phyloP scores from a whole-genome alignment of 1,284 basidiomycete species.

The Microbotryum violaceum region DNA sequence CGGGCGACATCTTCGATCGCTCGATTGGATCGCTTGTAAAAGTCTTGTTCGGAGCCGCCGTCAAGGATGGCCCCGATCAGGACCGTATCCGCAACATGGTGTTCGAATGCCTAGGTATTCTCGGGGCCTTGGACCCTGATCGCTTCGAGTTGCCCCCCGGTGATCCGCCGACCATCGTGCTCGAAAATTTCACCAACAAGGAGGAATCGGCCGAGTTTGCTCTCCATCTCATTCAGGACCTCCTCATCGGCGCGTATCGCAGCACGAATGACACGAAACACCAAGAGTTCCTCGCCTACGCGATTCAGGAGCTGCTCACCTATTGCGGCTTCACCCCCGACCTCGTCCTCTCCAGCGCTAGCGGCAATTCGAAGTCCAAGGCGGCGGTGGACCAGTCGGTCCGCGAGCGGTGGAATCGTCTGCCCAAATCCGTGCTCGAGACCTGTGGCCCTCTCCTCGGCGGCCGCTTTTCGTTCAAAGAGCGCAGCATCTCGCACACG shows the following conservation, averaged over 20 bases:
- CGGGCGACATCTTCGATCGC: constrained; percentile 79
- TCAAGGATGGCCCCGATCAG: constrained; percentile 57
- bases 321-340: constrained; percentile 78
- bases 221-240: constrained; percentile 72
- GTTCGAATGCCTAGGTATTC: constrained; percentile 85
- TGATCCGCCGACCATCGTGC: constrained; percentile 62
- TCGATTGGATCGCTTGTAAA: constrained; percentile 63
- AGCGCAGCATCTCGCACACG: constrained; percentile 42
- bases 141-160: constrained; percentile 63
- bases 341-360: constrained; percentile 49
- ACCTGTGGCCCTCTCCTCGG: constrained; percentile 81
- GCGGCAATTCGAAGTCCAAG: background rate
- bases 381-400: constrained; percentile 49
- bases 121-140: constrained; percentile 95
- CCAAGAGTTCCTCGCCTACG: constrained; percentile 80
- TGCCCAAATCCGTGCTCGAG: constrained; percentile 79
- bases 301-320: constrained; percentile 83
- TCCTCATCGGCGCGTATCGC: constrained; percentile 85
- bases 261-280: constrained; percentile 90
- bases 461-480: constrained; percentile 51
- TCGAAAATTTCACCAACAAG: constrained; percentile 74
- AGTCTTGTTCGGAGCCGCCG: constrained; percentile 62
- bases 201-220: constrained; percentile 74
- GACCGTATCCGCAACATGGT: constrained; percentile 61
- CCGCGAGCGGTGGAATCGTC: constrained; percentile 63